Conservation (phyloP, 2,329 filamentous ascomycete species). For the Cercospora nicotianae region DNA sequence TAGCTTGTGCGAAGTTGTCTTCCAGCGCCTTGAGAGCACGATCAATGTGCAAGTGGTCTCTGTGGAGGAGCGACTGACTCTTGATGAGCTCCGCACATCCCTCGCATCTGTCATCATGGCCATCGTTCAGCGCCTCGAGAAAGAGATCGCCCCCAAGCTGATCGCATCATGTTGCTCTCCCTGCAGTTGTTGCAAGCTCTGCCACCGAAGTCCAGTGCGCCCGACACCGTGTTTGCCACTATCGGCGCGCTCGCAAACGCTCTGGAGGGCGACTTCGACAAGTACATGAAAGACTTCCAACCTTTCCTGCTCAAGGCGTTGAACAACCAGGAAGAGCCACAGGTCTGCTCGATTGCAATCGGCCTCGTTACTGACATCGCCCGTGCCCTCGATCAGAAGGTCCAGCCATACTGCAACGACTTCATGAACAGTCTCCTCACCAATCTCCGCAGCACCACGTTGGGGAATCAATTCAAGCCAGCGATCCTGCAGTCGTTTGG, state of each 20-base stretch:
- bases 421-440: constrained; percentile 98
- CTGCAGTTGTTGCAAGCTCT: constrained; percentile 77
- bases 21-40: constrained; percentile 88
- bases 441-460: constrained; percentile 81
- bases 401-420: constrained; percentile 91
- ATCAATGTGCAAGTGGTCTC: constrained; percentile 92
- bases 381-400: constrained; percentile 82
- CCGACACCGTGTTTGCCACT: constrained; percentile 88
- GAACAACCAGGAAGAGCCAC: constrained; percentile 91
- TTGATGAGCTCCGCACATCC: constrained; percentile 98
- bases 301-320: constrained; percentile 93
- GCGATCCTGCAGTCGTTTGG: constrained; percentile 97
- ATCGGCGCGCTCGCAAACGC: constrained; percentile 90
- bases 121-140: constrained; percentile 87
- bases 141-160: constrained; percentile 87
- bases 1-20: constrained; percentile 79
- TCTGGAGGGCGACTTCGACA: constrained; percentile 86
- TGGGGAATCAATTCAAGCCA: constrained; percentile 96
- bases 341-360: constrained; percentile 94
- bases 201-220: constrained; percentile 85
- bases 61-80: constrained; percentile 90
- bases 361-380: constrained; percentile 96
- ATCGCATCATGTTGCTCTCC: constrained; percentile 88
- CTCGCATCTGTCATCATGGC: constrained; percentile 86
- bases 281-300: constrained; percentile 95